phyloP scores from a whole-genome alignment of 257 asterid species.

The Solanum chiquidenum region DNA sequence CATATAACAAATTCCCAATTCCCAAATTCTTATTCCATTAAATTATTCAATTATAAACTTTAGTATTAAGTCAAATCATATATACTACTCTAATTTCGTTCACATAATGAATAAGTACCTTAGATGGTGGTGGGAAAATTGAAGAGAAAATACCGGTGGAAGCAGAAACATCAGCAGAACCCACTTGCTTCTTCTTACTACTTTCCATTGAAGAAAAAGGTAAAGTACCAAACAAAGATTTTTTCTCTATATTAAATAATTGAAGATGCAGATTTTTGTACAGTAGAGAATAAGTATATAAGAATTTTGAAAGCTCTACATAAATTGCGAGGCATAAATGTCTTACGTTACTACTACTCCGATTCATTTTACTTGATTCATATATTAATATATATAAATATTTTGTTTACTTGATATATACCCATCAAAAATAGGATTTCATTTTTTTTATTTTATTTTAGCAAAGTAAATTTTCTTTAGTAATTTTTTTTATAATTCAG shows the following conservation, averaged over 20 bases:
- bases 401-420: too few species aligned
- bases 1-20: background rate
- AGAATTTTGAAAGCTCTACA: background rate
- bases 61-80: background rate
- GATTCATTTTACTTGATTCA: too few species aligned
- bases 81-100: background rate
- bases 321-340: background rate
- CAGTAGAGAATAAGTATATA: background rate
- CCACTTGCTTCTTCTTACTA: background rate
- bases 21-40: background rate
- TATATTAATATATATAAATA: too few species aligned
- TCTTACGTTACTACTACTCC: background rate
- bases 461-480: too few species aligned
- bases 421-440: too few species aligned
- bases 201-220: slow-evolving; percentile 19
- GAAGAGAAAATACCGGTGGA: slow-evolving; percentile 30
- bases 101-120: slow-evolving; percentile 8
- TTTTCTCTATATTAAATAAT: background rate
- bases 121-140: slow-evolving; percentile 30
- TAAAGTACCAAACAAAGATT: background rate
- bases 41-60: background rate
- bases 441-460: too few species aligned
- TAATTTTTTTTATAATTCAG: too few species aligned
- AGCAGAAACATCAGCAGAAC: slow-evolving; percentile 7
- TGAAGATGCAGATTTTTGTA: background rate